These are phyloP conservation scores for Aspergillus sp. DNA, from an alignment of 2,329 filamentous ascomycete genomes.

Conservation along the genomic window DNA sequence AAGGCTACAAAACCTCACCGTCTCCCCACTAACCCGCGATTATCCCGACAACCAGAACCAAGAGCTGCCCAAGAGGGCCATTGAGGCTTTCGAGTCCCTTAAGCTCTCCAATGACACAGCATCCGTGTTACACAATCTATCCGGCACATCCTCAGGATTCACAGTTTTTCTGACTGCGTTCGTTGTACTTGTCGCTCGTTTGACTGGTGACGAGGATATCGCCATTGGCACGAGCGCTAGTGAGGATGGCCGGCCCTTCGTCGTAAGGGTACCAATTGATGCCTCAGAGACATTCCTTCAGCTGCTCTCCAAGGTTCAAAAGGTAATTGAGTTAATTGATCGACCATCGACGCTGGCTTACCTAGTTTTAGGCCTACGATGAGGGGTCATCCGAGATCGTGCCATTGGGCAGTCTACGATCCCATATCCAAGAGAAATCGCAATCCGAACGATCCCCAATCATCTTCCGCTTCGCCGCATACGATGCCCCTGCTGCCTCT, in stretches of 20 bases:
- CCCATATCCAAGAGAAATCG: conserved; percentile 42
- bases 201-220: conserved; percentile 52
- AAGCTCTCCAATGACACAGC: conserved; percentile 37
- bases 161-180: conserved; percentile 46
- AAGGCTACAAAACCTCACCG: conserved; percentile 42
- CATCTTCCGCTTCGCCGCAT: conserved; percentile 50
- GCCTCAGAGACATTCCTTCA: conserved; percentile 42
- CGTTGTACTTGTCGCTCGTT: conserved; percentile 44
- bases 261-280: conserved; percentile 44
- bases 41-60: conserved; percentile 42
- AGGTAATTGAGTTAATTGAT: conserved; percentile 27
- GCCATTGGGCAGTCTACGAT: conserved; percentile 40
- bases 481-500: conserved; percentile 45
- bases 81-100: conserved; percentile 46
- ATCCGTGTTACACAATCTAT: conserved; percentile 40
- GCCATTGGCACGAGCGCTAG: conserved; percentile 46
- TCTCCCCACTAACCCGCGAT: conserved; percentile 46
- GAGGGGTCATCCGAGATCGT: conserved; percentile 44
- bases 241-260: conserved; percentile 47
- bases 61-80: conserved; percentile 38
- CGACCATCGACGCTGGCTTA: conserved; percentile 4
- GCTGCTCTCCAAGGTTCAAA: conserved; percentile 41
- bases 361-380: conserved; percentile 34
- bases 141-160: conserved; percentile 36
- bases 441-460: conserved; percentile 40